These are phyloP conservation scores for Salix caprea DNA, from an alignment of 345 rosid species.

Conservation along the genomic window DNA sequence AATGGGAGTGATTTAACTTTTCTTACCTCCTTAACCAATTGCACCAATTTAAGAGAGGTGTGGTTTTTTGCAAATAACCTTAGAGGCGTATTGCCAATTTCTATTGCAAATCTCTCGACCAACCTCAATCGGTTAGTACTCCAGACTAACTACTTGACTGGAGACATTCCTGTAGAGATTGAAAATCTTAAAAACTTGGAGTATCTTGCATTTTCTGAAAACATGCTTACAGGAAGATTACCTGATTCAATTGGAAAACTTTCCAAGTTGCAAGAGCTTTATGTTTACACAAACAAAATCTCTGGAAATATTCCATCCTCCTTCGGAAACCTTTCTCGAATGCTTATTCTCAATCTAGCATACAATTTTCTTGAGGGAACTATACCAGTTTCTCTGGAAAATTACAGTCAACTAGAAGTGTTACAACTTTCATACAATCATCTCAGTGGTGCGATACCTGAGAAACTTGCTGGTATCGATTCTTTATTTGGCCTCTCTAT, in stretches of 20 bases:
- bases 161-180: not conserved
- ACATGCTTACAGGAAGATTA: not conserved
- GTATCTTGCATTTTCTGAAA: not conserved
- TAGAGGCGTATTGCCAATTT: not conserved
- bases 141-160: not conserved
- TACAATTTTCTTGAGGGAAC: not conserved
- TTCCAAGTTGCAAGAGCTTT: not conserved
- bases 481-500: not conserved
- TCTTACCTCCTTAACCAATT: no score
- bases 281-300: not conserved
- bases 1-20: no score
- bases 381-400: not conserved
- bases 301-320: not conserved
- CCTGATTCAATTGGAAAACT: not conserved
- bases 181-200: not conserved
- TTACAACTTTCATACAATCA: not conserved
- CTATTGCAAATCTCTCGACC: not conserved
- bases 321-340: not conserved
- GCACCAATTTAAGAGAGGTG: no score
- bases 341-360: not conserved
- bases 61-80: no score
- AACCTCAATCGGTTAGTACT: fast-evolving
- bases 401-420: not conserved
- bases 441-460: not conserved
- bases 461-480: not conserved